Base-by-base conservation (phyloP, 257 asterid genomes). In the Voacanga thouarsii region DNA sequence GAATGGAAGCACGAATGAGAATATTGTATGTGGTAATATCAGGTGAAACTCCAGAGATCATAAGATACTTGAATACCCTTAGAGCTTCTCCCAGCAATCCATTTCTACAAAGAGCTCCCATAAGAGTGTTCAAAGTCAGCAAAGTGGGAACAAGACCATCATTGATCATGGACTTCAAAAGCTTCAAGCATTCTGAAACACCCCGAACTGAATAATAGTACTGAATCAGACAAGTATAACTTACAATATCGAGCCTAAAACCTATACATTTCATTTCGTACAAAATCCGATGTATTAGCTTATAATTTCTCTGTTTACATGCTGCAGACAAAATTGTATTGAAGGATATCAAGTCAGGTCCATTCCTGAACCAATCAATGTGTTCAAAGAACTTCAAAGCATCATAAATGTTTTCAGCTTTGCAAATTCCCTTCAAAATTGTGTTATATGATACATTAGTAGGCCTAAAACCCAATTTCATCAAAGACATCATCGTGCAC, bases 321-420 rank as follows among this genome's bases (percentile, higher is more conserved):
- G 97, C 93, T 49, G 87, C 87, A 72, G 95, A 87, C 64, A 91
- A 64, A 39, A 91, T 79, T 18, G 84, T 89, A 76, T 88, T 89
- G 78, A 84, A 86, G 57, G 97, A 87, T 80, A 89, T 61, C 83
- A 77, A 61, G 71, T 91, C 95, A 43, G 97, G 91, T 49, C 88
- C 86, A 72, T 77, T 77, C 64, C 60, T 61, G 49, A 89, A 80
- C 92, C 92, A 89, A 63, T 81, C 80, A 59, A 74, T 74, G 72
- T 57, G 26, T 75, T 84, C 80, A 78, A 90, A 86, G 60, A 87
- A 80, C 69, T 80, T 66, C 60, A 82, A 64, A 69, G 90, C 92
- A 76, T 84, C 87, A 45, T 80, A 77, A 51, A 87, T 77, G 61
- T 80, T 75, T 66, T 83, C 82, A 77, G 89, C 92, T 69, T 67